phyloP scores from a whole-genome alignment of 768 basidiomycete genomes.

The Phlebiopsis flavidoalba region DNA sequence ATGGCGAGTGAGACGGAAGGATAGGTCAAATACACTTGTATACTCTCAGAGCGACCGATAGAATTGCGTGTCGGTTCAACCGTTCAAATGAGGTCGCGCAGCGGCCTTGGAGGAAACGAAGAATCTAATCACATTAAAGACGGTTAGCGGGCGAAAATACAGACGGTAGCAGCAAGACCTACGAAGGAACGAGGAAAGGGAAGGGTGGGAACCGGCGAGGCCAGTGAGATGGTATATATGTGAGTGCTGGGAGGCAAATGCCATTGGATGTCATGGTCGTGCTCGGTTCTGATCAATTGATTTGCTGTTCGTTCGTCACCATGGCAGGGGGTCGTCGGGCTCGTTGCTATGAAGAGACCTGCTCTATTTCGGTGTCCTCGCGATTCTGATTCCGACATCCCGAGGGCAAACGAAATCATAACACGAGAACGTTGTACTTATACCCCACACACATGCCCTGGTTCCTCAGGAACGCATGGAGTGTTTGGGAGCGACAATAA shows the following conservation, averaged over 20 bases:
- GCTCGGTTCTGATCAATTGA: background rate
- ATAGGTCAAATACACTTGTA: constrained; percentile 10
- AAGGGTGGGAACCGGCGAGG: constrained; percentile 11
- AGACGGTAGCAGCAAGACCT: constrained; percentile 5
- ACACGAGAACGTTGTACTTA: no score
- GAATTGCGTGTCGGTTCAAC: constrained; percentile 21
- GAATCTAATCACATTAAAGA: constrained; percentile 8
- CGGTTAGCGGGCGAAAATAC: constrained; percentile 8
- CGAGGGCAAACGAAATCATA: background rate
- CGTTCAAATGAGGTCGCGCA: constrained; percentile 27
- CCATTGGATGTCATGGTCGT: background rate
- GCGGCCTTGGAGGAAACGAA: constrained; percentile 26
- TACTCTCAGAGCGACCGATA: constrained; percentile 12
- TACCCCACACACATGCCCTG: no score
- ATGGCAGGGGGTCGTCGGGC: background rate
- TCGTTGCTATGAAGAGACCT: constrained; percentile 6
- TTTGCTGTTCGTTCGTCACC: background rate
- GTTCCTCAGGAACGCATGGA: no score
- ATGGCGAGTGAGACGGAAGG: constrained; percentile 28
- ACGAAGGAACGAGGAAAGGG: constrained; percentile 20
- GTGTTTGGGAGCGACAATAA: no score
- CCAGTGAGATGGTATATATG: constrained; percentile 17
- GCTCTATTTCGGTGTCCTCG: background rate
- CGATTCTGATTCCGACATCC: background rate
- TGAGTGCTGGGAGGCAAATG: background rate